Percentiles rank a stretch among this genome's conserved stretches.
Conservation (phyloP, 495 filamentous ascomycete species). For the Annulohypoxylon bovei region DNA sequence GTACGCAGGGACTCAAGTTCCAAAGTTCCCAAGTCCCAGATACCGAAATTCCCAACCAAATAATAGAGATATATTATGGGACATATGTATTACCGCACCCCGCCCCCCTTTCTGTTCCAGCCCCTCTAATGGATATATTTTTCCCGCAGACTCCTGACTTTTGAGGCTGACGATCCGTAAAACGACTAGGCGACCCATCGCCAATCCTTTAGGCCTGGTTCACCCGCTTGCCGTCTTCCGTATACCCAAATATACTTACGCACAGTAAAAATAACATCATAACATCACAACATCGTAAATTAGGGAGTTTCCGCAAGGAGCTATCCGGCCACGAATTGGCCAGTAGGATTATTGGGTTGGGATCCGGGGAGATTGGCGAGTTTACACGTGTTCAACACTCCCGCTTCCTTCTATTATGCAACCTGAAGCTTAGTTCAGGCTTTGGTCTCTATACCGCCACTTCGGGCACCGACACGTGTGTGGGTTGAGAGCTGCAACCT, state of each 20-base stretch:
- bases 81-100: constrained; percentile 3
- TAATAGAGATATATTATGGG: neutral
- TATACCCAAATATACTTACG: constrained; percentile 5
- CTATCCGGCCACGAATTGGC: constrained; percentile 7
- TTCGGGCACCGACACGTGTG: constrained; percentile 42
- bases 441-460: constrained; percentile 19
- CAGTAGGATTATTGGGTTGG: constrained; percentile 1
- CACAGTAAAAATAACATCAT: constrained; percentile 28
- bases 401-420: constrained; percentile 23
- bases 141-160: neutral
- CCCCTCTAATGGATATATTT: neutral
- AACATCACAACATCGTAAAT: constrained; percentile 22
- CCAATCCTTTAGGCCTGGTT: constrained; percentile 23
- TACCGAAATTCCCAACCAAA: neutral
- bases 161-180: constrained; percentile 11
- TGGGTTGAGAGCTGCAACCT: constrained; percentile 14
- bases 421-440: constrained; percentile 17
- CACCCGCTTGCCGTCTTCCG: constrained; percentile 3
- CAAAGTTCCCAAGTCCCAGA: neutral
- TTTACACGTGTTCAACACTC: constrained; percentile 39
- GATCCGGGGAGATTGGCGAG: constrained; percentile 35
- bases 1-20: neutral
- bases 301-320: constrained; percentile 28
- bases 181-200: constrained; percentile 3
- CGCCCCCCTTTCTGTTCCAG: constrained; percentile 8